Base-by-base conservation (phyloP, 139 green algal species). In the Chlorella vulgaris region DNA sequence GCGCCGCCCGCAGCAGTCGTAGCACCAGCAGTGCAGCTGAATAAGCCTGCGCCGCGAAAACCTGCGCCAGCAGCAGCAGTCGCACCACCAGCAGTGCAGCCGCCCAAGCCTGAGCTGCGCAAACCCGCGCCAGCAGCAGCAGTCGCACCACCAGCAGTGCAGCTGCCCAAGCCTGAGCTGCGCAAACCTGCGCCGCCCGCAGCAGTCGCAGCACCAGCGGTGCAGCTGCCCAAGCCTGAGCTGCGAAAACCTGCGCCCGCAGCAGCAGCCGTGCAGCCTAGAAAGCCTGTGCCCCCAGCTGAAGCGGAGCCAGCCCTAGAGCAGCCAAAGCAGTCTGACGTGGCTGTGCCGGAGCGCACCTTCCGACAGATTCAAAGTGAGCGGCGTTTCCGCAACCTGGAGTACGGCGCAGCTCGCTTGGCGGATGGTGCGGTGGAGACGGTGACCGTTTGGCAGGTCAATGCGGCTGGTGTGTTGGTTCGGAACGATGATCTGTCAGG, bases 361-460 rank as follows among this genome's bases (percentile, higher is more conserved):
- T 24, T 53, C 29, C 22, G 19, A 42, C 43, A 39, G 1, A 13
- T 70, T 1, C 8, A 2, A 15, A 76, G 70, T 31, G 50, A 29
- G 31, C 50, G 21, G 31, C 33, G 22, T 5, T 47, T 29, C 53
- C 70, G 42, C 18, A 18, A 31, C 70, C 28, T 42, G 22, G 73
- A 60, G 7, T 79, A 79, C 31, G 73, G 73, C 5, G 33, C 28
- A 1, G 35, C 67, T 1, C 26, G 51, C 8, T 26, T 79, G 53
- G 24, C 68, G n/a, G 53, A 68, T 31, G 51, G 53, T 21, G 42
- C 43, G 42, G 26, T 28, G 18, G 81, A 61, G 47, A 42, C 31
- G 33, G 24, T 86, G 47, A 65, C 75, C 4, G 76, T 87, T 35
- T 87, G 82, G 82, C 74, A 79, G 35, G 74, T 50, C 51, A 84